Evolutionary conservation across 495 filamentous ascomycete genomes (phyloP).

Genomic region (Aspergillus cristatus): DNA sequence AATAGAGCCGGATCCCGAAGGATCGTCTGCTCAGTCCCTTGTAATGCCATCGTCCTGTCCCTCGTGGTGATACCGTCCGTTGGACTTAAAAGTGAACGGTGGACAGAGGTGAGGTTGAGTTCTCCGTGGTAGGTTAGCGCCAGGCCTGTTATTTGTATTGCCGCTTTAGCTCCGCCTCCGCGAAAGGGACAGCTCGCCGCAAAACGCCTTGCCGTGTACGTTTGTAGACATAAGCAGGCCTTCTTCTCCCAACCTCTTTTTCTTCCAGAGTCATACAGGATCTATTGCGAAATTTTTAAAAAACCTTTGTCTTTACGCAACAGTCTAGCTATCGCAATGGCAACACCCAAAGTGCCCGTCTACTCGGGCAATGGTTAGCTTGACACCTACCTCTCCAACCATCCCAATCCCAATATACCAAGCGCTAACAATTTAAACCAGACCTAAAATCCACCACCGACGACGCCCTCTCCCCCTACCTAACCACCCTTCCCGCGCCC

Average conservation of each 20-base stretch:
- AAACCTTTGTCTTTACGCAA: too few relatives aligned
- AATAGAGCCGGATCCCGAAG: conserved; percentile 97
- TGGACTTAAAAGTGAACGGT: too few relatives aligned
- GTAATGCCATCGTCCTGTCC: conserved; percentile 56
- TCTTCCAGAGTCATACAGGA: too few relatives aligned
- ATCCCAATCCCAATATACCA: background rate
- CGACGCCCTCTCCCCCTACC: conserved; percentile 87
- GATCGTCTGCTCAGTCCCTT: conserved; percentile 86
- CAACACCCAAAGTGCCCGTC: conserved; percentile 34
- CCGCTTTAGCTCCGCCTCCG: conserved; percentile 29
- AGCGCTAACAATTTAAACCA: conserved; percentile 19
- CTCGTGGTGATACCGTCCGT: too few relatives aligned
- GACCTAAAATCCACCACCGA: conserved; percentile 96
- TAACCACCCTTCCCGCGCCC: conserved; percentile 57
- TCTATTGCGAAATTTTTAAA: too few relatives aligned
- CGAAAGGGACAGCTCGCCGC: conserved; percentile 38
- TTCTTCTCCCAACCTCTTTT: conserved; percentile 3
- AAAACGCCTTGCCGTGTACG: too few relatives aligned
- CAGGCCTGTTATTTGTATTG: conserved; percentile 1
- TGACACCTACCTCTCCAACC: conserved; percentile 1
- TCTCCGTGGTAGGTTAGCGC: conserved; percentile 1
- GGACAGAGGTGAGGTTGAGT: too few relatives aligned
- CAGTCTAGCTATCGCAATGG: conserved; percentile 24
- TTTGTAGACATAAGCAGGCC: too few relatives aligned
- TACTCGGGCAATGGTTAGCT: conserved; percentile 39